These are phyloP conservation scores for Hamamelis virginiana DNA, from an alignment of 164 flowering plant species.

Conservation along the genomic window DNA sequence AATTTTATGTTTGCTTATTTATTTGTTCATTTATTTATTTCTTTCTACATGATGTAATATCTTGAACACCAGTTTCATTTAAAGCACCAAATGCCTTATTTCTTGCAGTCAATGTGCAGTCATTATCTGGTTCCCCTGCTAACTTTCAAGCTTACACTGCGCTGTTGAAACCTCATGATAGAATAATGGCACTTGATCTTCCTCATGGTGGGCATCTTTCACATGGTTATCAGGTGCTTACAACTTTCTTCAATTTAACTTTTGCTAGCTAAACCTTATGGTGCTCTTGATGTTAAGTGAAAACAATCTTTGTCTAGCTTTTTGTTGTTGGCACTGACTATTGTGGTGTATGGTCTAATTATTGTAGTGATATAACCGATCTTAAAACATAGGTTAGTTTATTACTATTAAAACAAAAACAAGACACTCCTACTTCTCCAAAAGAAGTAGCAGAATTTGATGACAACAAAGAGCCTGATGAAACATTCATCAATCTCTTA, in stretches of 20 bases:
- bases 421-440: too few species aligned
- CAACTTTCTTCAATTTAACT: background rate
- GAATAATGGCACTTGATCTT: slow-evolving; percentile 99
- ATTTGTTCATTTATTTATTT: too few species aligned
- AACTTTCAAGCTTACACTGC: slow-evolving; percentile 98
- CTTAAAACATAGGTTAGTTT: too few species aligned
- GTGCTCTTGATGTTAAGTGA: background rate
- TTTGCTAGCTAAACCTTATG: background rate
- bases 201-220: slow-evolving; percentile 98
- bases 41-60: background rate
- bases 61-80: background rate
- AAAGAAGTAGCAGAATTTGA: too few species aligned
- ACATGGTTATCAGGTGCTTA: slow-evolving; percentile 86
- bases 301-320: too few species aligned
- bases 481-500: too few species aligned
- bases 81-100: background rate
- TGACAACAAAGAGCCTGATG: too few species aligned
- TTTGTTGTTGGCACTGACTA: too few species aligned
- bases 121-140: slow-evolving; percentile 96
- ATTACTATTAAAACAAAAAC: too few species aligned
- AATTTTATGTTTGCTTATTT: too few species aligned
- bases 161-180: slow-evolving; percentile 88
- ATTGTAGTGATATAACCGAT: too few species aligned
- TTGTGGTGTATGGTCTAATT: too few species aligned
- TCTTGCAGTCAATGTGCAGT: slow-evolving; percentile 85